Conservation (phyloP, 1,284 basidiomycete species). For the Porogramme epimiltina region DNA sequence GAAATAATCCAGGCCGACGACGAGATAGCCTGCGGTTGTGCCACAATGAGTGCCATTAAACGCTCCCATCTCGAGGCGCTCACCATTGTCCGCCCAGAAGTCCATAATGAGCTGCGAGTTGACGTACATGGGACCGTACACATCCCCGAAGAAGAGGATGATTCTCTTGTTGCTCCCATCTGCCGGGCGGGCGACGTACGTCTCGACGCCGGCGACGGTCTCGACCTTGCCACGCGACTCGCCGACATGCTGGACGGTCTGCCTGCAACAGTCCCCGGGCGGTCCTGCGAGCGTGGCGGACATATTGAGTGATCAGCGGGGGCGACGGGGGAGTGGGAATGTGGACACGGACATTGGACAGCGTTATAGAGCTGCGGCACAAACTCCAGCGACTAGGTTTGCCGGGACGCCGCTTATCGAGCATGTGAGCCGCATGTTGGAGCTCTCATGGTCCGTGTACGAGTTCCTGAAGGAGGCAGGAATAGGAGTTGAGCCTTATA, state of each 20-base stretch:
- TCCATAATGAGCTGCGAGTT: slow-evolving; percentile 59
- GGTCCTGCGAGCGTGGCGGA: slow-evolving; percentile 40
- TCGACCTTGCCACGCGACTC: slow-evolving; percentile 45
- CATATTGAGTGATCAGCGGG: slow-evolving; percentile 5
- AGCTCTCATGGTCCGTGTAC: no score
- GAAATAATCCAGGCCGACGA: slow-evolving; percentile 59
- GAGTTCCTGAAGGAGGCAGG: no score
- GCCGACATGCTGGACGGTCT: slow-evolving; percentile 51
- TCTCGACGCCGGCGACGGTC: slow-evolving; percentile 47
- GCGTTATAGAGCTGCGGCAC: no score
- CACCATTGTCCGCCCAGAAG: slow-evolving; percentile 51
- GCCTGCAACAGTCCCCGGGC: slow-evolving; percentile 44
- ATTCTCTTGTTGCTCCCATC: slow-evolving; percentile 37
- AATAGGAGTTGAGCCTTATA: no score
- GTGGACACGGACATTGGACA: no score
- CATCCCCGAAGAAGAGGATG: slow-evolving; percentile 51
- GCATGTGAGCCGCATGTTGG: no score
- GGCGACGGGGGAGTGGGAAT: no score
- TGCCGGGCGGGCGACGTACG: slow-evolving; percentile 53
- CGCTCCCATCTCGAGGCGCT: slow-evolving; percentile 1
- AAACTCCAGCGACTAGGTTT: no score
- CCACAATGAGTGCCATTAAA: no score
- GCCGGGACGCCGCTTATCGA: no score
- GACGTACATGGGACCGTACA: slow-evolving; percentile 48
- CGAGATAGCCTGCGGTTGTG: slow-evolving; percentile 52